A percentile compares a stretch with the other conserved stretches of the same genome.
These are phyloP conservation scores for Alternaria longipes DNA, from an alignment of 2,329 filamentous ascomycete genomes.

Conservation along the genomic window DNA sequence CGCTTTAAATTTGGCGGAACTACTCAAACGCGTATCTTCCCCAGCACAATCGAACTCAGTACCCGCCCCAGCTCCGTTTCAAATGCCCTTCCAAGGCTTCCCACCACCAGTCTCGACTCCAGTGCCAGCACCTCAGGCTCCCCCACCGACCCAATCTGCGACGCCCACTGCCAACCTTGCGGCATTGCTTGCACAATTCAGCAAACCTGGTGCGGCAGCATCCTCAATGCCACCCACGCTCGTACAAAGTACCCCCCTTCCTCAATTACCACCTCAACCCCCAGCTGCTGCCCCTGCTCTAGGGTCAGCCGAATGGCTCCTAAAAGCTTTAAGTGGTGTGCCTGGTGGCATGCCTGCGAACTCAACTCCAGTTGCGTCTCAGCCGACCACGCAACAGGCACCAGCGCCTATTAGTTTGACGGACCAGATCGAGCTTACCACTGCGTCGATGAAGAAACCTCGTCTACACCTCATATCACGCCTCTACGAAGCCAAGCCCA, in stretches of 20 bases:
- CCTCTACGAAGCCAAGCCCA: constrained; percentile 83
- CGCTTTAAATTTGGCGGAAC: constrained; percentile 39
- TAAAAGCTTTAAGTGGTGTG: constrained; percentile 43
- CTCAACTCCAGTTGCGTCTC: constrained; percentile 34
- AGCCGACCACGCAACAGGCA: constrained; percentile 39
- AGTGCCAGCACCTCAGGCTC: constrained; percentile 28
- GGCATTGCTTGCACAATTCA: constrained; percentile 45
- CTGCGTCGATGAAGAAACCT: constrained; percentile 76
- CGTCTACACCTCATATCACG: constrained; percentile 76
- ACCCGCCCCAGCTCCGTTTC: constrained; percentile 37
- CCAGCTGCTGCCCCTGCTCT: constrained; percentile 23
- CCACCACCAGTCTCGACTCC: constrained; percentile 34
- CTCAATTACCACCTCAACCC: constrained; percentile 33
- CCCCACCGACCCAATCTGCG: constrained; percentile 38
- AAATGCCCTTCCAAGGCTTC: constrained; percentile 40
- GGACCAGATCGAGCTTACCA: constrained; percentile 68
- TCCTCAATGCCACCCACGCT: constrained; percentile 27
- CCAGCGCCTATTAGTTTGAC: constrained; percentile 50
- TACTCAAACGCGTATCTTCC: constrained; percentile 42
- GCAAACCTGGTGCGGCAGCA: constrained; percentile 32
- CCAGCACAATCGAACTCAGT: constrained; percentile 37
- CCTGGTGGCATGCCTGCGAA: constrained; percentile 39
- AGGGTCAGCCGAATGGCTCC: constrained; percentile 42
- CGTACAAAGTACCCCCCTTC: constrained; percentile 24
- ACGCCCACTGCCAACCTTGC: constrained; percentile 44